Percentiles rank a stretch among this genome's conserved stretches.
phyloP scores from a whole-genome alignment of 2,329 filamentous ascomycete species.

The Coniella lustricola region DNA sequence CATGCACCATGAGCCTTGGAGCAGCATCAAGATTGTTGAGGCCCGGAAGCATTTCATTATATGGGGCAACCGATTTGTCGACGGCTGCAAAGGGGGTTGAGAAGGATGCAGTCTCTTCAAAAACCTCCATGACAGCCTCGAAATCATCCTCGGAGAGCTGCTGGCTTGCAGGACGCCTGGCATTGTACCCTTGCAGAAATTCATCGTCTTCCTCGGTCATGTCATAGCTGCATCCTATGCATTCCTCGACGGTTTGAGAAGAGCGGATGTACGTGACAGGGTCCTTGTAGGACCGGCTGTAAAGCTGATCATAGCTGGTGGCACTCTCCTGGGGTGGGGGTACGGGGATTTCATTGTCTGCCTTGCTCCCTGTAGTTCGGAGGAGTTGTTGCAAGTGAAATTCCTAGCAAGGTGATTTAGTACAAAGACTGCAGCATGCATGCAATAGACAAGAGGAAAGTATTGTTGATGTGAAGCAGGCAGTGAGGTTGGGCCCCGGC shows the following conservation, averaged over 20 bases:
- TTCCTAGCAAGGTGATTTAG: constrained; percentile 55
- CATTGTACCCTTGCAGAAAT: constrained; percentile 78
- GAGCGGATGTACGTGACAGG: constrained; percentile 94
- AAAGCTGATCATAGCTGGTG: constrained; percentile 83
- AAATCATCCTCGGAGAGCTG: constrained; percentile 85
- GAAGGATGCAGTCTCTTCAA: constrained; percentile 76
- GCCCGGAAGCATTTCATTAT: constrained; percentile 67
- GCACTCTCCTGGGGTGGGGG: constrained; percentile 57
- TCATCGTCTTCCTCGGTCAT: constrained; percentile 87
- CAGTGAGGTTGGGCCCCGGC: constrained; percentile 3
- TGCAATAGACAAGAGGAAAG: no score
- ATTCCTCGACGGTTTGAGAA: constrained; percentile 96
- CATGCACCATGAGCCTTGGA: constrained; percentile 46
- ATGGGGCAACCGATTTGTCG: constrained; percentile 77
- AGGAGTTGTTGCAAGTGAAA: constrained; percentile 86
- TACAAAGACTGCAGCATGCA: constrained; percentile 15
- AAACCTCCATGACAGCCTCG: constrained; percentile 89
- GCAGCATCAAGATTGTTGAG: constrained; percentile 45
- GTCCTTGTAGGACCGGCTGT: constrained; percentile 70
- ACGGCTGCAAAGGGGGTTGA: constrained; percentile 86
- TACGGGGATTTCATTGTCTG: constrained; percentile 57
- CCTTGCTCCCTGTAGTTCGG: constrained; percentile 47
- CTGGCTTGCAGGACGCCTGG: constrained; percentile 56
- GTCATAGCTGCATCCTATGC: constrained; percentile 83
- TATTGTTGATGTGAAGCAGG: not conserved